These are phyloP conservation scores for Colletotrichum higginsianum DNA, from an alignment of 2,329 filamentous ascomycete genomes.

Conservation along the genomic window DNA sequence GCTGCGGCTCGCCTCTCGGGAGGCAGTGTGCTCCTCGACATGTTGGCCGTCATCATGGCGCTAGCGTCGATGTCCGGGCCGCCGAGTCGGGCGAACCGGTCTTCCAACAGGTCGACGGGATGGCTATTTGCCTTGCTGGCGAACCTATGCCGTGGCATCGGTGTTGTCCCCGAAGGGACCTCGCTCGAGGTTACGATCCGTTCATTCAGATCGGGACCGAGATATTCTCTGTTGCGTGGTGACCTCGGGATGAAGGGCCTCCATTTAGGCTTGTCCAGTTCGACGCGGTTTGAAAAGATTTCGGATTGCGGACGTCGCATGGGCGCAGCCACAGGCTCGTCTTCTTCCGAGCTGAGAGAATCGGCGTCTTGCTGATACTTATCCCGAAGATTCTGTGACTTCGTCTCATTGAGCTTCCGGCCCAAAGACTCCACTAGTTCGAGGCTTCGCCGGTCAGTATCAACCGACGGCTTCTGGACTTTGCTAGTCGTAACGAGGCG, in stretches of 20 bases:
- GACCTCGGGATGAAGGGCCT: conserved; percentile 60
- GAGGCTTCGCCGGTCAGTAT: conserved; percentile 46
- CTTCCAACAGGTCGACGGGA: conserved; percentile 61
- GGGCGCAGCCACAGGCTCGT: conserved; percentile 14
- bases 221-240: conserved; percentile 55
- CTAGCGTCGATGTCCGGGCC: conserved; percentile 53
- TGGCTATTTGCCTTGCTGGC: conserved; percentile 47
- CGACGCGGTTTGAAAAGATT: conserved; percentile 31
- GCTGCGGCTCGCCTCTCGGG: conserved; percentile 68
- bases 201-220: conserved; percentile 52
- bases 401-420: conserved; percentile 43
- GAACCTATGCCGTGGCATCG: conserved; percentile 47
- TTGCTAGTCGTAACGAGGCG: conserved; percentile 34
- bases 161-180: conserved; percentile 44
- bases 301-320: conserved; percentile 32
- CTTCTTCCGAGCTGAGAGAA: conserved; percentile 29
- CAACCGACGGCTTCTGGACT: conserved; percentile 20
- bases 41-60: conserved; percentile 54
- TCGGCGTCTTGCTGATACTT: conserved; percentile 53
- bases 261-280: conserved; percentile 55
- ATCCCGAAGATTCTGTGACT: conserved; percentile 51
- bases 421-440: conserved; percentile 45
- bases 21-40: conserved; percentile 61
- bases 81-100: conserved; percentile 62
- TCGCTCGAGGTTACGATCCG: conserved; percentile 50